Conservation (phyloP, 2,329 filamentous ascomycete species). For the Sphaerostilbella broomeana region DNA sequence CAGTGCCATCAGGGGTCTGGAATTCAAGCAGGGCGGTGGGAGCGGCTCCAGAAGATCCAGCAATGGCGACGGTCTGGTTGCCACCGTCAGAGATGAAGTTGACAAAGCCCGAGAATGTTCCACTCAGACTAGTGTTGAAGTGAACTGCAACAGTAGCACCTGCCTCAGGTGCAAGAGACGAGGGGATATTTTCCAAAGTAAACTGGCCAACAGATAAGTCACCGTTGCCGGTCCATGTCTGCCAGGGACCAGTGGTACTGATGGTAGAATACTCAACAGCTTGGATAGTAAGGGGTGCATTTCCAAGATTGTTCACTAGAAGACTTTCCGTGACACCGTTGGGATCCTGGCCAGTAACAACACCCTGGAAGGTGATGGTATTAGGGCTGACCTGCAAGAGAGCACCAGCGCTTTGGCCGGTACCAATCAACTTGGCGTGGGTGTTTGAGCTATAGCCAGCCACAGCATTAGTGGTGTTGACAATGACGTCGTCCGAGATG, state of each 20-base stretch:
- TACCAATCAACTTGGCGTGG: slow-evolving; percentile 42
- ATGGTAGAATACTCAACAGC: slow-evolving; percentile 38
- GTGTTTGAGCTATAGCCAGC: slow-evolving; percentile 41
- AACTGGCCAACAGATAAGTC: slow-evolving; percentile 41
- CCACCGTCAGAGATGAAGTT: slow-evolving; percentile 44
- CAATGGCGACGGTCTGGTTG: slow-evolving; percentile 39
- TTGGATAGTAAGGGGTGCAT: slow-evolving; percentile 36
- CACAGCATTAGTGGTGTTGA: slow-evolving; percentile 41
- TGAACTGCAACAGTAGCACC: slow-evolving; percentile 36
- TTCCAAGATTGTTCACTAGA: slow-evolving; percentile 45
- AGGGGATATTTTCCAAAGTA: slow-evolving; percentile 40
- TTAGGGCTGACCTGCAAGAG: slow-evolving; percentile 43
- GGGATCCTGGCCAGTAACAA: slow-evolving; percentile 37
- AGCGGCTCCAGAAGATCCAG: slow-evolving; percentile 42
- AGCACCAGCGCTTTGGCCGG: slow-evolving; percentile 38
- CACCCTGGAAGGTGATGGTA: slow-evolving; percentile 41
- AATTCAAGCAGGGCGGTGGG: slow-evolving; percentile 49
- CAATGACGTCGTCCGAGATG: slow-evolving; percentile 39
- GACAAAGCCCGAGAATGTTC: slow-evolving; percentile 45
- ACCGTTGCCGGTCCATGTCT: slow-evolving; percentile 29
- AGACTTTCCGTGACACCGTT: slow-evolving; percentile 36
- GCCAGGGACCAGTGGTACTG: slow-evolving; percentile 40
- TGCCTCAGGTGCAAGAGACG: slow-evolving; percentile 33
- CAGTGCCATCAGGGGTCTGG: slow-evolving; percentile 42
- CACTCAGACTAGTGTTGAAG: slow-evolving; percentile 40